Evolutionary conservation across 306 rosid genomes (phyloP), one percentile per base, ranked within the genome.

Genomic region (Lathyrus sativus): DNA sequence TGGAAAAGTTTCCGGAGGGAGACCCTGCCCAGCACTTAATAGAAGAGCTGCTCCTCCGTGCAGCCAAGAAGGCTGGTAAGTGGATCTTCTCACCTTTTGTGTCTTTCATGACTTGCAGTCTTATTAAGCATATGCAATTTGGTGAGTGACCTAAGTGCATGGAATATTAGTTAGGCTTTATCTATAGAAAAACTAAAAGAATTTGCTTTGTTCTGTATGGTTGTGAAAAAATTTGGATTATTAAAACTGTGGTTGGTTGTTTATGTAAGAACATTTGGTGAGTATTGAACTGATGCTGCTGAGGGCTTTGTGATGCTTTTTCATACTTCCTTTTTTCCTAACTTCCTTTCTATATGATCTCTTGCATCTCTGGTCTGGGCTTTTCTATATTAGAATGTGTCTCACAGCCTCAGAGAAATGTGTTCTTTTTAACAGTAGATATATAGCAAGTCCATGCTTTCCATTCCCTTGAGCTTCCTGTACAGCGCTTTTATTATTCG

Each of bases 21-120:
- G 99, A 95, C 70, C 99, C 99, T 43, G 99, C 99, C 57, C 99
- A 95, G 80, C 95, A 95, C 83, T 85, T 95, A 80, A 95, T 95
- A 73, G 99, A 95, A 91, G 99, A 95, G 85, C 95, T 95, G 79
- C 99, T 95, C 65, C 74, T 77, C 76, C 99, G 99, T 64, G 99
- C 99, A 17, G 99, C 99, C 38, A 88, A 86, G 83, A 95, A 95
- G 79, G 99, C 99, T 35, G 97, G 99, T 95, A 85, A 44, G 9
- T 48, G 37, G 54, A 41, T 76, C 65, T 65, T 68, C 75, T 62
- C 62, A 68, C 58, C 45, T 68, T 49, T 11, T 37, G 28, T 48
- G 24, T 73, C 71, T 70, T 55, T 33, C 45, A 43, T 59, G 37
- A 63, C 64, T 57, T 71, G 69, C 51, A 24, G 18, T 72, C 63